Base-by-base conservation (phyloP, 129 eudicot genomes). In the Artemisia annua region DNA sequence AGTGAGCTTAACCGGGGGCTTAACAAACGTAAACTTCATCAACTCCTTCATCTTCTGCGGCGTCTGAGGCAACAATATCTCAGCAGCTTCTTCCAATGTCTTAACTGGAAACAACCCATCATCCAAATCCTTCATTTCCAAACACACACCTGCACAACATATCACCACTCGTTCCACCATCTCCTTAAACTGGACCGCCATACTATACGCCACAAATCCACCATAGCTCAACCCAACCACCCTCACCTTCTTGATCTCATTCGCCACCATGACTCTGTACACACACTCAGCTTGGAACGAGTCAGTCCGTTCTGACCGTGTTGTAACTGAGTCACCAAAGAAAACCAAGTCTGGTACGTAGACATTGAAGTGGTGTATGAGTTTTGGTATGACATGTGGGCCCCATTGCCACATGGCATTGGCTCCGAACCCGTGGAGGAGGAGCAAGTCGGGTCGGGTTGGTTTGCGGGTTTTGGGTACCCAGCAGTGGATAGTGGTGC, bases 201-300 rank as follows among this genome's bases (percentile, higher is more conserved):
- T 20, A 24, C 86, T 75, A 51, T 91, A 91, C 61, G 93, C 96
- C 79, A 91, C 97, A 63, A 91, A 91, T 43, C 97, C 97, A 2
- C 97, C 97, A 18, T 91, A 91, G 73, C 97, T 88, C 80, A 89
- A 65, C 76, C 97, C 97, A 74, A 88, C 91, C 77, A 89, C 85
- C 49, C 63, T 80, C 89, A 81, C 43, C 54, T 16, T 85, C 67
- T 8, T 65, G 52, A 86, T 91, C 28, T 80, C 63, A 79, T 84
- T 80, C 39, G 63, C 63, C 46, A 88, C 93, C 90, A 91, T 83
- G 62, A 85, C 81, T 64, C 82, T 82, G 86, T 78, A 79, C 75
- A 91, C 88, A 78, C 96, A 91, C 84, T 77, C 79, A 9, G 97
- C 97, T 87, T 91, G 97, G 70, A 91, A 88, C 76, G 82, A 70